A percentile compares a stretch with the other conserved stretches of the same genome.
These are phyloP conservation scores for Paulownia fortunei DNA, from an alignment of 257 asterid species.

Conservation along the genomic window DNA sequence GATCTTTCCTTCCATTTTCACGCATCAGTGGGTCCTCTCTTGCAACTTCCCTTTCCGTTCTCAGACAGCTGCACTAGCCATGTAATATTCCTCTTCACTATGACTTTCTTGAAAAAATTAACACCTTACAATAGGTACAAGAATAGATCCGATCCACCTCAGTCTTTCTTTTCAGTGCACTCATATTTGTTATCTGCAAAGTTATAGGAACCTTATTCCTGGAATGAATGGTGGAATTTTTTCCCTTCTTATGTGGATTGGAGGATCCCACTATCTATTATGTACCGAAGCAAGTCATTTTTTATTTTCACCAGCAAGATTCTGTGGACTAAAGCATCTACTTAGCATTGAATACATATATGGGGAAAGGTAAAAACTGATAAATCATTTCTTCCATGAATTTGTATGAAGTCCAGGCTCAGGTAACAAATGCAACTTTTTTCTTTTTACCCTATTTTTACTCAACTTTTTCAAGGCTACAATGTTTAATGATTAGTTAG, in stretches of 20 bases:
- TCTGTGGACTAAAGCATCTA: conserved; percentile 73
- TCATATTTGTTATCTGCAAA: conserved; percentile 55
- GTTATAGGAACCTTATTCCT: conserved; percentile 84
- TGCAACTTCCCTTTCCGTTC: conserved; percentile 52
- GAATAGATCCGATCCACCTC: conserved; percentile 88
- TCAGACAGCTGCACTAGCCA: conserved; percentile 48
- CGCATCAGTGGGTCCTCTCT: conserved; percentile 50
- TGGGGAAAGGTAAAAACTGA: conserved; percentile 19
- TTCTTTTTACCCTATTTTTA: conserved; percentile 24
- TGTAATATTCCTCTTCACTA: conserved; percentile 51
- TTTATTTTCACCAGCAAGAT: conserved; percentile 45
- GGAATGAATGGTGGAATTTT: conserved; percentile 51
- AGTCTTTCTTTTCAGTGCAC: conserved; percentile 49
- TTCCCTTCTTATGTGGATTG: conserved; percentile 48
- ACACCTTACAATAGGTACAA: conserved; percentile 75
- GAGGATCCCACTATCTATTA: conserved; percentile 76
- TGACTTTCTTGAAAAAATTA: conserved; percentile 52
- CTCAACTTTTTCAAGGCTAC: neutral
- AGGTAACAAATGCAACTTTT: too few species aligned
- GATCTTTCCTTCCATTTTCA: conserved; percentile 52
- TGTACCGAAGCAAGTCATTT: conserved; percentile 44
- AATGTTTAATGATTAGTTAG: neutral
- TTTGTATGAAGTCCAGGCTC: too few species aligned
- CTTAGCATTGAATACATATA: conserved; percentile 44
- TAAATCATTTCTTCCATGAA: conserved; percentile 41